Evolutionary conservation across 73 alveolate genomes (phyloP).

Genomic region (Stentor roeselii): DNA sequence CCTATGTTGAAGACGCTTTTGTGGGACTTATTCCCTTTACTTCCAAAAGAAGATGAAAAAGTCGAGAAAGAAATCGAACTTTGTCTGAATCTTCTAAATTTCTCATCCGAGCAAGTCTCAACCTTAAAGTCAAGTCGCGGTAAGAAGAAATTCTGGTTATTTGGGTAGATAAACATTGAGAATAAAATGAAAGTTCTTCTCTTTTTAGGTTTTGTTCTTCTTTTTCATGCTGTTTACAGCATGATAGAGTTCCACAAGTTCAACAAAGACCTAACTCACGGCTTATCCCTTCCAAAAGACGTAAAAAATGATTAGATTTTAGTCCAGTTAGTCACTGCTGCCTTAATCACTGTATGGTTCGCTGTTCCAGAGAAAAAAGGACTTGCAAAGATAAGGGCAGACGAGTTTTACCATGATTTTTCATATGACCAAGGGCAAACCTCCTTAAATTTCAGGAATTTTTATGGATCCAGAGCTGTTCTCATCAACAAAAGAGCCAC

Average conservation of each 20-base stretch:
- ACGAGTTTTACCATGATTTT: neutral
- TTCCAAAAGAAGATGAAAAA: neutral
- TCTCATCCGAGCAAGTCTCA: neutral
- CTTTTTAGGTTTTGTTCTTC: neutral
- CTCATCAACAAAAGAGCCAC: neutral
- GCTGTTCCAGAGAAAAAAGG: neutral
- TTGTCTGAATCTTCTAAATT: neutral
- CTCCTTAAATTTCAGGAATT: neutral
- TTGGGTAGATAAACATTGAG: neutral
- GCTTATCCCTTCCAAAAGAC: neutral
- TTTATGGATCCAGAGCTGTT: neutral
- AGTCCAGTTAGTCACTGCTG: neutral
- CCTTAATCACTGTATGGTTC: neutral
- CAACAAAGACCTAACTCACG: neutral
- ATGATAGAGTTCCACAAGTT: neutral
- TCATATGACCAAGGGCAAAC: neutral
- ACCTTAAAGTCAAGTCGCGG: neutral
- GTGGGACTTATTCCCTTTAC: neutral
- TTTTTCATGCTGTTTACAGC: neutral
- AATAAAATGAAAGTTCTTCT: neutral
- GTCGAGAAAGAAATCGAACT: neutral
- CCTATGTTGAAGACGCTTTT: neutral
- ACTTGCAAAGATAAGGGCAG: neutral
- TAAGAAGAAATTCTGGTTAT: neutral
- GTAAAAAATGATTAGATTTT: neutral